A percentile compares a stretch with the other conserved stretches of the same genome.
Conservation (phyloP, 2,329 filamentous ascomycete genomes). For the Microascus cirrosus region DNA sequence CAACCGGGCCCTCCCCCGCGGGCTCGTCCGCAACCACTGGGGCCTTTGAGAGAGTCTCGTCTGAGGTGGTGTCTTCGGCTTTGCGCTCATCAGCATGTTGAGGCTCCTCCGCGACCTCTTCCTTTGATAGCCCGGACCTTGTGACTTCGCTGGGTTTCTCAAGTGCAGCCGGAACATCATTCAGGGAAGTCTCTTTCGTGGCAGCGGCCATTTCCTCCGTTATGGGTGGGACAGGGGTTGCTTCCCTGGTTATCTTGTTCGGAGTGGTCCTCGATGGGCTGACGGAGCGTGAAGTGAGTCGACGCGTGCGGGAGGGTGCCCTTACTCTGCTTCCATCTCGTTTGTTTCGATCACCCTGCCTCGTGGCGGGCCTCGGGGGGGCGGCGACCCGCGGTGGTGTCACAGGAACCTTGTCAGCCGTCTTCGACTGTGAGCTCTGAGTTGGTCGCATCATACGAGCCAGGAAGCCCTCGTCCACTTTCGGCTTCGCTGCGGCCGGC, state of each 20-base stretch:
- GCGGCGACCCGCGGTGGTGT: slow-evolving; percentile 35
- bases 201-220: slow-evolving; percentile 2
- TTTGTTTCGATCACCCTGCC: slow-evolving; percentile 1
- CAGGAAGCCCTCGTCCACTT: slow-evolving; percentile 59
- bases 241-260: neutral
- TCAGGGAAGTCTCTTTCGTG: neutral
- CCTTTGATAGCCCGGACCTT: neutral
- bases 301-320: slow-evolving; percentile 11
- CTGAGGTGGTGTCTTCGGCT: neutral
- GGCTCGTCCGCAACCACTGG: neutral
- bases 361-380: neutral
- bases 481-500: slow-evolving; percentile 34
- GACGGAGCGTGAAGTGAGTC: slow-evolving; percentile 3
- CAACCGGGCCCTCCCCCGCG: neutral
- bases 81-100: neutral
- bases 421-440: slow-evolving; percentile 56
- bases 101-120: neutral
- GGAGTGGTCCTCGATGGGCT: neutral
- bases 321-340: slow-evolving; percentile 5
- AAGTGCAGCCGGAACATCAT: neutral
- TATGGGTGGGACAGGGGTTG: neutral
- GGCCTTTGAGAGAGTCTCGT: neutral
- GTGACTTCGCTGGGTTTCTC: slow-evolving; percentile 4
- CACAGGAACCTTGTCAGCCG: slow-evolving; percentile 45
- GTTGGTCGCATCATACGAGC: slow-evolving; percentile 78